Evolutionary conservation across 2,329 filamentous ascomycete species (phyloP).

Genomic region (Arthroderma uncinatum): DNA sequence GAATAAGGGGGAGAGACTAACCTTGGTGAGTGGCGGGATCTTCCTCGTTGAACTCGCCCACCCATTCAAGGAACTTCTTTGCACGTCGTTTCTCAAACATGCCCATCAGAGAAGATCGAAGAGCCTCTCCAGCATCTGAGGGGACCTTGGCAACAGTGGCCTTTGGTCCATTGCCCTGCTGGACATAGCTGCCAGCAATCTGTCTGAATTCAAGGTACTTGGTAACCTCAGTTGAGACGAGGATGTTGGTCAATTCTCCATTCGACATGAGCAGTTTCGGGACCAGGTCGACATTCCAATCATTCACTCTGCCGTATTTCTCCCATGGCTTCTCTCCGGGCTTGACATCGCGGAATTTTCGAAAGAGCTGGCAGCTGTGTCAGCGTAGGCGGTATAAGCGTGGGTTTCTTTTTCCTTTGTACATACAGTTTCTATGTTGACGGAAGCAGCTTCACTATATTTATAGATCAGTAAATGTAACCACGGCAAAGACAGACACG

Average conservation of each 20-base stretch:
- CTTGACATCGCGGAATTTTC: conserved; percentile 79
- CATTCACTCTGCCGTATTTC: conserved; percentile 89
- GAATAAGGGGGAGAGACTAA: conserved; percentile 35
- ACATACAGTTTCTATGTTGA: conserved; percentile 86
- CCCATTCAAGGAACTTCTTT: conserved; percentile 93
- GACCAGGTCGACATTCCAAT: conserved; percentile 99
- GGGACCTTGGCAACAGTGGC: conserved; percentile 95
- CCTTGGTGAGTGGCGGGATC: conserved; percentile 84
- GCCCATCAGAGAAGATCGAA: conserved; percentile 89
- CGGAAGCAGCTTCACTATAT: conserved; percentile 75
- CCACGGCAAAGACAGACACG: conserved; percentile 7
- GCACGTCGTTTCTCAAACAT: conserved; percentile 96
- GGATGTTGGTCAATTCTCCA: conserved; percentile 94
- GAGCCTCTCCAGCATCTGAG: conserved; percentile 78
- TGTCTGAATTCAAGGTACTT: conserved; percentile 87
- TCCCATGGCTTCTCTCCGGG: conserved; percentile 87
- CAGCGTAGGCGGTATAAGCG: conserved; percentile 24
- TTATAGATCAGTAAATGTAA: conserved; percentile 15
- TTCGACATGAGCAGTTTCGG: conserved; percentile 98
- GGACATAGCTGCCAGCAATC: conserved; percentile 91
- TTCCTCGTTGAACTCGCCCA: conserved; percentile 71
- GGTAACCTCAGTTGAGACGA: conserved; percentile 88
- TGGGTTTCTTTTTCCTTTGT: not conserved
- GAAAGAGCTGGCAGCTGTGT: conserved; percentile 62
- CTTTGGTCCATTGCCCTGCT: conserved; percentile 71